A percentile compares a stretch with the other conserved stretches of the same genome.
phyloP scores from a whole-genome alignment of 1,139 yeast species.

The Geotrichum siamense region DNA sequence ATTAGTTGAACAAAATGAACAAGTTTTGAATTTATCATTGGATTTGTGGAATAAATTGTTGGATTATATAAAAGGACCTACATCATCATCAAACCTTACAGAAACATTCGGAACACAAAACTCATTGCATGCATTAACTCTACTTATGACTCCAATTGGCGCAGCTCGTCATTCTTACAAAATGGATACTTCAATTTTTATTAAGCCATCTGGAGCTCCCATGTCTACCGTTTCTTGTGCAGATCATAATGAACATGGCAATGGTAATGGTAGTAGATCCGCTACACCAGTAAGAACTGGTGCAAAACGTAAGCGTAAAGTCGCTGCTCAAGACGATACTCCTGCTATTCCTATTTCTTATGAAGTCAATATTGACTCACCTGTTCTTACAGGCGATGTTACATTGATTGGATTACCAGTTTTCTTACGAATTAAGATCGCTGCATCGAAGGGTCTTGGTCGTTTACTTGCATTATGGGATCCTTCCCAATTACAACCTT shows the following conservation, averaged over 20 bases:
- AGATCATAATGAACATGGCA: slow-evolving; percentile 19
- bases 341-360: slow-evolving; percentile 19
- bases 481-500: slow-evolving; percentile 28
- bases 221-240: slow-evolving; percentile 26
- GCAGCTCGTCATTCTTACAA: slow-evolving; percentile 80
- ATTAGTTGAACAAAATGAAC: slow-evolving; percentile 77
- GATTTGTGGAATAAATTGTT: slow-evolving; percentile 56
- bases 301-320: slow-evolving; percentile 20
- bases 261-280: slow-evolving; percentile 26
- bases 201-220: slow-evolving; percentile 72
- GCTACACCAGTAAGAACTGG: slow-evolving; percentile 13
- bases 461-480: slow-evolving; percentile 52
- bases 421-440: slow-evolving; percentile 66
- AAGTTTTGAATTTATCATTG: slow-evolving; percentile 58
- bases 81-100: slow-evolving; percentile 17
- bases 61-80: slow-evolving; percentile 19
- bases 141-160: slow-evolving; percentile 91
- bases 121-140: slow-evolving; percentile 41
- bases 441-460: slow-evolving; percentile 75
- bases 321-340: slow-evolving; percentile 16
- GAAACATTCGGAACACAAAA: slow-evolving; percentile 10
- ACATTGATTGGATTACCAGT: slow-evolving; percentile 73
- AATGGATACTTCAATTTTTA: slow-evolving; percentile 66
- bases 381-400: slow-evolving; percentile 86
- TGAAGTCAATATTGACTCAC: slow-evolving; percentile 78